These are phyloP conservation scores for Phytophthora chlamydospora DNA, from an alignment of 352 stramenopile species.

Conservation along the genomic window DNA sequence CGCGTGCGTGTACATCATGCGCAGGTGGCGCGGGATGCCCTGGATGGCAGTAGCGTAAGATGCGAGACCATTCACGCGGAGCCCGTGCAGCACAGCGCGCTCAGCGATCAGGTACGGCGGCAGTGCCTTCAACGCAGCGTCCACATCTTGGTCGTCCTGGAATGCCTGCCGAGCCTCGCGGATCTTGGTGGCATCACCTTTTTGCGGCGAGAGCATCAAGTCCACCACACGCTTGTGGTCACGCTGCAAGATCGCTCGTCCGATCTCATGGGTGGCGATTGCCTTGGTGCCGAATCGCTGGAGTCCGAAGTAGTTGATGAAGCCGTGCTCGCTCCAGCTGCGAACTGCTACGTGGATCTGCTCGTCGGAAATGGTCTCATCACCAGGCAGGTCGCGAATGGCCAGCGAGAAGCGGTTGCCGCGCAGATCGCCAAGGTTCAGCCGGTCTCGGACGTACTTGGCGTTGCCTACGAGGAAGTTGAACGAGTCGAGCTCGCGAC, in stretches of 20 bases:
- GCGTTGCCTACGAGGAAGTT: constrained; percentile 95
- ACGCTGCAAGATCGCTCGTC: constrained; percentile 92
- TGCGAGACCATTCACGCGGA: constrained; percentile 61
- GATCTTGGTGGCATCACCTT: constrained; percentile 81
- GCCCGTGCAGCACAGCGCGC: constrained; percentile 67
- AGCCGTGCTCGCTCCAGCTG: constrained; percentile 85
- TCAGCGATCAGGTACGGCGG: constrained; percentile 88
- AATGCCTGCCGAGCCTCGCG: constrained; percentile 69
- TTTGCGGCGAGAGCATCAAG: constrained; percentile 89
- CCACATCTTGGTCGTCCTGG: constrained; percentile 62
- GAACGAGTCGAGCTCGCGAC: constrained; percentile 70
- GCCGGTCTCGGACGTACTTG: constrained; percentile 86
- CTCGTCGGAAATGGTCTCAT: constrained; percentile 59
- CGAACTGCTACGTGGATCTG: constrained; percentile 69
- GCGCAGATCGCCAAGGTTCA: constrained; percentile 92
- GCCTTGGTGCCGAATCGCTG: constrained; percentile 95
- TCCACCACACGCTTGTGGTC: constrained; percentile 92
- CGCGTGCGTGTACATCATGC: constrained; percentile 92
- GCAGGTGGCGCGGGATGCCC: constrained; percentile 81
- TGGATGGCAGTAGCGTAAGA: constrained; percentile 71
- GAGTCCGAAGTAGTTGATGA: constrained; percentile 99
- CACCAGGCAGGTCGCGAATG: constrained; percentile 89
- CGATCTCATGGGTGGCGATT: constrained; percentile 90
- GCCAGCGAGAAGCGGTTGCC: constrained; percentile 97
- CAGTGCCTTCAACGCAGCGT: constrained; percentile 59